phyloP scores from a whole-genome alignment of 331 rosid species.

The Quercus lobata region DNA sequence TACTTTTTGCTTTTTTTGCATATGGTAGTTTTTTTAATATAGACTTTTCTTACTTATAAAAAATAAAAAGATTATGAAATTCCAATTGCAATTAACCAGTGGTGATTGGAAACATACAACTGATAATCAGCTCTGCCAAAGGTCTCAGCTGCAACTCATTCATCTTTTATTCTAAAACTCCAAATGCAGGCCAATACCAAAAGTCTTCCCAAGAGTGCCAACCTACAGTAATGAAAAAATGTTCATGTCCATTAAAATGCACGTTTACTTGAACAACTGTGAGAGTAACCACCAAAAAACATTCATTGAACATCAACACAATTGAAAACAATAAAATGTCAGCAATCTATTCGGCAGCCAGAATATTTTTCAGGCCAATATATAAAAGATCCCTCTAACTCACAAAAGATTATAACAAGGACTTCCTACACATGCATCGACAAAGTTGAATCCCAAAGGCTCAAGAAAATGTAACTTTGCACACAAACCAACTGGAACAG shows the following conservation, averaged over 20 bases:
- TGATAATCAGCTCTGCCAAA: constrained; percentile 20
- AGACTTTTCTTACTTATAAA: not conserved
- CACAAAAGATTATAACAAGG: too few relatives aligned
- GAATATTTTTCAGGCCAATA: not conserved
- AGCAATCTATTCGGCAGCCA: not conserved
- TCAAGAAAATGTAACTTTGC: not conserved
- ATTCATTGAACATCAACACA: not conserved
- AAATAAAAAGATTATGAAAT: not conserved
- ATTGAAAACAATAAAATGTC: not conserved
- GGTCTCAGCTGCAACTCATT: constrained; percentile 22
- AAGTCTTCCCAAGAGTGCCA: constrained; percentile 13
- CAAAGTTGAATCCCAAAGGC: not conserved
- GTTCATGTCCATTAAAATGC: constrained; percentile 7
- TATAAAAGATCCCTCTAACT: not conserved
- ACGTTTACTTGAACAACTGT: not conserved
- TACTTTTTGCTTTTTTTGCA: too few relatives aligned
- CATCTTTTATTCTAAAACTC: constrained; percentile 15
- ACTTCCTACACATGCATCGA: not conserved
- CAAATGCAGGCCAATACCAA: not conserved
- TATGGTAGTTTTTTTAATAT: too few relatives aligned
- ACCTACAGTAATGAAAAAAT: constrained; percentile 17
- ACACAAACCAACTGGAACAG: not conserved
- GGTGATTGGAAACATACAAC: constrained; percentile 37
- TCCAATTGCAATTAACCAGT: not conserved
- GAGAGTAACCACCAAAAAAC: not conserved